A percentile compares a stretch with the other conserved stretches of the same genome.
phyloP scores from a whole-genome alignment of 352 stramenopile species.

The Phytophthora gonapodyides region DNA sequence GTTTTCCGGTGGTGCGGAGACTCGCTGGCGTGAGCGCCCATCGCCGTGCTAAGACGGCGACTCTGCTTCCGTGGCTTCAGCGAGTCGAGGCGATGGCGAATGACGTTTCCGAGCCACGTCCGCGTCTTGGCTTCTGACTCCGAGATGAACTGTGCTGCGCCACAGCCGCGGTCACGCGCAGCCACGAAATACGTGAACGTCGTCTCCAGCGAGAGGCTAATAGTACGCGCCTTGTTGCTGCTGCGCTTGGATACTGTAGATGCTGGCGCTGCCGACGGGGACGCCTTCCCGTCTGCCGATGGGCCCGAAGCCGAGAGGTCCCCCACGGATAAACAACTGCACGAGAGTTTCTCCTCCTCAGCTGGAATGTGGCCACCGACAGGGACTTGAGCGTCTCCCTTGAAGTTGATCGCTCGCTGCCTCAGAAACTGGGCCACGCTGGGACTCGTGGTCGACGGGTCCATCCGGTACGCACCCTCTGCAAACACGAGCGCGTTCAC shows the following conservation, averaged over 20 bases:
- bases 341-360: constrained; percentile 65
- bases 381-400: constrained; percentile 49
- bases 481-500: constrained; percentile 73
- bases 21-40: constrained; percentile 36
- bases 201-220: constrained; percentile 70
- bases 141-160: constrained; percentile 58
- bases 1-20: constrained; percentile 51
- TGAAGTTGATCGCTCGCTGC: constrained; percentile 78
- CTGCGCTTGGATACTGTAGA: constrained; percentile 46
- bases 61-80: constrained; percentile 65
- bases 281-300: constrained; percentile 27
- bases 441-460: constrained; percentile 52
- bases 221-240: constrained; percentile 79
- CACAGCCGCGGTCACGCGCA: constrained; percentile 57
- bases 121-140: constrained; percentile 63
- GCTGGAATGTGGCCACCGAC: constrained; percentile 54
- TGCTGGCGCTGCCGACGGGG: constrained; percentile 23
- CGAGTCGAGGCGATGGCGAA: constrained; percentile 66
- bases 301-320: constrained; percentile 39
- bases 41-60: constrained; percentile 47
- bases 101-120: constrained; percentile 68
- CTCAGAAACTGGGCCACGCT: constrained; percentile 64
- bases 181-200: constrained; percentile 77
- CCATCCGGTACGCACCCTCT: constrained; percentile 64
- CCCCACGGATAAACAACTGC: constrained; percentile 69